Percentiles rank a stretch among this genome's conserved stretches.
Conservation (phyloP, 305 asterid genomes). For the Solanum hybrid region DNA sequence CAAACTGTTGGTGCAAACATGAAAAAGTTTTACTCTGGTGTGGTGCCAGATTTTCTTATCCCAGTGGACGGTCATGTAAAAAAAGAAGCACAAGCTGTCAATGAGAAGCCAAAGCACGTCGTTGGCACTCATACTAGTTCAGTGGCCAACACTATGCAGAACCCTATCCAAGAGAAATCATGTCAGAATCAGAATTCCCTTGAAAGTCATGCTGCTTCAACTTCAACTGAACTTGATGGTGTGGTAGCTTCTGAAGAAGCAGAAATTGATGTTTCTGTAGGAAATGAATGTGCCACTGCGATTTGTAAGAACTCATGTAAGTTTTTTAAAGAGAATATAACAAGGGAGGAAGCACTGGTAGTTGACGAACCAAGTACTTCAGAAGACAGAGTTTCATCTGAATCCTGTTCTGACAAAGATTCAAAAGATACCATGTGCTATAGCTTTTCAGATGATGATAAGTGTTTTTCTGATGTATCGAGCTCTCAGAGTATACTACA, state of each 20-base stretch:
- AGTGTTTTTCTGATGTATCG: conserved; percentile 9
- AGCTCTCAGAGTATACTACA: not conserved
- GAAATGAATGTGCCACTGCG: conserved; percentile 10
- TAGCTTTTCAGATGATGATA: conserved; percentile 12
- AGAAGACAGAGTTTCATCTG: conserved; percentile 8
- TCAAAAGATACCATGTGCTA: not conserved
- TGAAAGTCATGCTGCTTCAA: conserved; percentile 2
- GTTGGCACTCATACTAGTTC: not conserved
- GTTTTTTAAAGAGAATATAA: conserved; percentile 8
- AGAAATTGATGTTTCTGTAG: conserved; percentile 12
- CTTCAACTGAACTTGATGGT: conserved; percentile 1
- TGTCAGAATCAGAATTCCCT: conserved; percentile 15
- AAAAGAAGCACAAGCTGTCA: conserved; percentile 8
- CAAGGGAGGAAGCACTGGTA: conserved; percentile 8
- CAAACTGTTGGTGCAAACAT: conserved; percentile 47
- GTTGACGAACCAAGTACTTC: conserved; percentile 2
- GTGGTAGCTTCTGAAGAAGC: conserved; percentile 16
- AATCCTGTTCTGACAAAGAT: not conserved
- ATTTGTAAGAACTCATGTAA: conserved; percentile 10
- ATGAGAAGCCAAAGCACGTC: conserved; percentile 10
- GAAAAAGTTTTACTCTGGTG: conserved; percentile 43
- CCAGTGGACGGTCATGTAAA: conserved; percentile 14
- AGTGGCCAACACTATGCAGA: conserved; percentile 1
- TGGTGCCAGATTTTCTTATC: conserved; percentile 39
- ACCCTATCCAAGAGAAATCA: conserved; percentile 12